These are phyloP conservation scores for Colletotrichum sp. DNA, from an alignment of 2,329 filamentous ascomycete species.

Conservation along the genomic window DNA sequence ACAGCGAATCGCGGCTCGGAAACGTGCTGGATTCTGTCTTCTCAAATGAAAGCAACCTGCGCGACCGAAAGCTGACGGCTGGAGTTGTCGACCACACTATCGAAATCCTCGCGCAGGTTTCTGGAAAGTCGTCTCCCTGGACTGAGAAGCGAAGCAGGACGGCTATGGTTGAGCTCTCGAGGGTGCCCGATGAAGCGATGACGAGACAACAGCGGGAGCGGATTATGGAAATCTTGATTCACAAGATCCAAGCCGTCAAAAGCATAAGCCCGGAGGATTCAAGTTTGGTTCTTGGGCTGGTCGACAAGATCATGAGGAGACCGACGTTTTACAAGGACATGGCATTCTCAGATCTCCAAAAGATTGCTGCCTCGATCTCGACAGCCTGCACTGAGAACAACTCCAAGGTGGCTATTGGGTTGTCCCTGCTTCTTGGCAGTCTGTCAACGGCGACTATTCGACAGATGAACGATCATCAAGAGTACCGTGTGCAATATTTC, in stretches of 20 bases:
- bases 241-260: slow-evolving; percentile 26
- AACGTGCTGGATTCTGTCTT: slow-evolving; percentile 35
- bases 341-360: slow-evolving; percentile 40
- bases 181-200: slow-evolving; percentile 42
- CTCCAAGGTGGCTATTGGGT: not conserved
- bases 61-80: slow-evolving; percentile 34
- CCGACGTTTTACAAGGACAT: slow-evolving; percentile 56
- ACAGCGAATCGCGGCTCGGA: slow-evolving; percentile 12
- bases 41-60: slow-evolving; percentile 42
- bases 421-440: slow-evolving; percentile 1
- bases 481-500: slow-evolving; percentile 47
- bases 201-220: slow-evolving; percentile 48
- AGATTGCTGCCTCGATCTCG: slow-evolving; percentile 36
- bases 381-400: not conserved
- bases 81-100: slow-evolving; percentile 37
- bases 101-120: slow-evolving; percentile 26
- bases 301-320: slow-evolving; percentile 54
- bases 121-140: slow-evolving; percentile 6
- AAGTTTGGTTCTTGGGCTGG: slow-evolving; percentile 47
- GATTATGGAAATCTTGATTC: slow-evolving; percentile 40
- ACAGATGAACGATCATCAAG: slow-evolving; percentile 50
- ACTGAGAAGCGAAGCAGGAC: not conserved
- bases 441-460: slow-evolving; percentile 35
- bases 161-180: slow-evolving; percentile 28
- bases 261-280: slow-evolving; percentile 32